phyloP scores from a whole-genome alignment of 2,329 filamentous ascomycete genomes.

The Xylariaceae sp. region DNA sequence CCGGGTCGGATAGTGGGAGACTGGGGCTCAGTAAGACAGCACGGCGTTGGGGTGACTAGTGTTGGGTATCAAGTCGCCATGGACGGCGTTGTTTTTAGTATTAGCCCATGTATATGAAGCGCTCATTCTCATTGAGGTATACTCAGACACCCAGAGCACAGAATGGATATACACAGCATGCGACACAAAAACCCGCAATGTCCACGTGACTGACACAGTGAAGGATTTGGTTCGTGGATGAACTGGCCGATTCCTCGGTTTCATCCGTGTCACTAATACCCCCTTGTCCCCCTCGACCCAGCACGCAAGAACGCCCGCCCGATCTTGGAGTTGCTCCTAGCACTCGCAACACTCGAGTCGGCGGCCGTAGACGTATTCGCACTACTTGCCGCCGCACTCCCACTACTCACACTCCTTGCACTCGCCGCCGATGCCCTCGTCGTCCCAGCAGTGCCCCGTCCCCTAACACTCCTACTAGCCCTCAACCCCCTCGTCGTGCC shows the following conservation, averaged over 20 bases:
- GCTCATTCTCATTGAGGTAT: not conserved
- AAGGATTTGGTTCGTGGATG: too few relatives aligned
- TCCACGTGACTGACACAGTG: too few relatives aligned
- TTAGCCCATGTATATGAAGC: constrained; percentile 3
- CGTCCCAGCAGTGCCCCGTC: not conserved
- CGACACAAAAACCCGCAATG: too few relatives aligned
- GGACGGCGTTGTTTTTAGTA: not conserved
- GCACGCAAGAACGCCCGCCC: constrained; percentile 47
- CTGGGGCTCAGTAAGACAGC: too few relatives aligned
- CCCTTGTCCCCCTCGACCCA: constrained; percentile 50
- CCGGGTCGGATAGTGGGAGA: too few relatives aligned
- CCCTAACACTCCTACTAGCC: not conserved
- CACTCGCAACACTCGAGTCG: constrained; percentile 28
- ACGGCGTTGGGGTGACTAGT: not conserved
- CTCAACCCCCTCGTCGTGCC: constrained; percentile 10
- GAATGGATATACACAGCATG: constrained; percentile 7
- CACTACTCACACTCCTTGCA: constrained; percentile 8
- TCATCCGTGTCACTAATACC: constrained; percentile 15
- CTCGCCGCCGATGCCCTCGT: not conserved
- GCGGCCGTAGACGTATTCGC: constrained; percentile 22
- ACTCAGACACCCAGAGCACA: not conserved
- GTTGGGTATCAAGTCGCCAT: constrained; percentile 5
- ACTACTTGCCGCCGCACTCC: constrained; percentile 33
- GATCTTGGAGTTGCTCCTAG: constrained; percentile 40
- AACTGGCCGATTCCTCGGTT: too few relatives aligned